Evolutionary conservation across 495 filamentous ascomycete species (phyloP).

Genomic region (Parachaetomium inaequale): DNA sequence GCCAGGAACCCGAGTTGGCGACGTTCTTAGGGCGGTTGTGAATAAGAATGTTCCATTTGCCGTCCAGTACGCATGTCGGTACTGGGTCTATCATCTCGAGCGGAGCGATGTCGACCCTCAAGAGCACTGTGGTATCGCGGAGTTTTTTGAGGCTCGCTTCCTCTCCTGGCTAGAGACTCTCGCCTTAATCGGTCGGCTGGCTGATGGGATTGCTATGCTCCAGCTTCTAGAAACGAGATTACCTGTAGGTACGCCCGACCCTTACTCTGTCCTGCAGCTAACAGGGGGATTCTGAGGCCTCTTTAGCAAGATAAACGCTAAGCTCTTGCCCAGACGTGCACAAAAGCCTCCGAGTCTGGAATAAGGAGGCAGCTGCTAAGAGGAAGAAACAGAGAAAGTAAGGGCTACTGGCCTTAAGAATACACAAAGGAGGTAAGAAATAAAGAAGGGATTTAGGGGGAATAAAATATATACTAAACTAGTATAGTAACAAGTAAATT

Average conservation of each 20-base stretch:
- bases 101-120: neutral
- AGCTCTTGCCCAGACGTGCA: no score
- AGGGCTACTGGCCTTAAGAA: no score
- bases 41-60: neutral
- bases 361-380: no score
- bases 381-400: no score
- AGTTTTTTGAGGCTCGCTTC: neutral
- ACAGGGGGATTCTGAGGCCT: no score
- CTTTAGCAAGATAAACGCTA: no score
- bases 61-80: slow-evolving; percentile 10
- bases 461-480: no score
- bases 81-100: slow-evolving; percentile 3
- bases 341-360: no score
- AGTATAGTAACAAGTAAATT: no score
- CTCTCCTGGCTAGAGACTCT: neutral
- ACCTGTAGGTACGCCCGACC: neutral
- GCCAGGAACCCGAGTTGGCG: neutral
- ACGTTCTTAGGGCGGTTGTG: neutral
- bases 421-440: no score
- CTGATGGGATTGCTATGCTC: neutral
- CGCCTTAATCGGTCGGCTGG: neutral
- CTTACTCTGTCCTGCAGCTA: neutral
- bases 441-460: no score
- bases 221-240: neutral
- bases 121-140: neutral